These are phyloP conservation scores for Globisporangium barbulae DNA, from an alignment of 352 stramenopile species.

Conservation along the genomic window DNA sequence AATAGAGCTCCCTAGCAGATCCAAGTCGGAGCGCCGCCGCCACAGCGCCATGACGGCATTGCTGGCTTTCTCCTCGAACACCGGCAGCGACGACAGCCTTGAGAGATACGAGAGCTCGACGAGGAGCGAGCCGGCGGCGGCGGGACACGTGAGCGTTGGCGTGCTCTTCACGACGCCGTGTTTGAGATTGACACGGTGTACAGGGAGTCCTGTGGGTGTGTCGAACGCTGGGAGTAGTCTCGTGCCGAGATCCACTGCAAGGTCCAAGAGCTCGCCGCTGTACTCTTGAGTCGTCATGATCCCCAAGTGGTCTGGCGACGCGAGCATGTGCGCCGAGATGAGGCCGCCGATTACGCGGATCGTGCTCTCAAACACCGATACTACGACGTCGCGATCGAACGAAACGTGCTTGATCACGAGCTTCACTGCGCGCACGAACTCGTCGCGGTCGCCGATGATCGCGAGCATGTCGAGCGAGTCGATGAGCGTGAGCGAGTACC, in stretches of 20 bases:
- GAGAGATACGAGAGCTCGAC: constrained; percentile 97
- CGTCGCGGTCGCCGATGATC: constrained; percentile 74
- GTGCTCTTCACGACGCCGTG: constrained; percentile 57
- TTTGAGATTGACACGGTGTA: constrained; percentile 95
- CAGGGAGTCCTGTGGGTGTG: constrained; percentile 93
- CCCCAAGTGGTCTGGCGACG: constrained; percentile 50
- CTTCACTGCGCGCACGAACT: constrained; percentile 70
- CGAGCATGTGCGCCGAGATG: constrained; percentile 88
- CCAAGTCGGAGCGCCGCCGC: constrained; percentile 66
- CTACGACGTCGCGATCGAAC: constrained; percentile 88
- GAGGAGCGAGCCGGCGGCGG: constrained; percentile 93
- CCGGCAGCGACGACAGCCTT: constrained; percentile 48
- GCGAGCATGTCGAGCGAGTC: constrained; percentile 90
- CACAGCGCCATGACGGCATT: constrained; percentile 76
- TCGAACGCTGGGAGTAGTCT: constrained; percentile 96
- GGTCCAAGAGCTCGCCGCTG: constrained; percentile 89
- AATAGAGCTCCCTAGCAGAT: constrained; percentile 95
- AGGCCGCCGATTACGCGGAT: constrained; percentile 92
- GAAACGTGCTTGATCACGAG: constrained; percentile 53
- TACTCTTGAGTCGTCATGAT: constrained; percentile 79
- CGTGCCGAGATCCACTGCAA: constrained; percentile 94
- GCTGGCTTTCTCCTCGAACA: constrained; percentile 62
- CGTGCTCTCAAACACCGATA: constrained; percentile 92
- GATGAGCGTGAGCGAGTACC: constrained; percentile 82
- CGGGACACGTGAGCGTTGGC: constrained; percentile 92